A percentile compares a stretch with the other conserved stretches of the same genome.
These are phyloP conservation scores for Nakazawaea molendinolei DNA, from an alignment of 805 yeast species.

Conservation along the genomic window DNA sequence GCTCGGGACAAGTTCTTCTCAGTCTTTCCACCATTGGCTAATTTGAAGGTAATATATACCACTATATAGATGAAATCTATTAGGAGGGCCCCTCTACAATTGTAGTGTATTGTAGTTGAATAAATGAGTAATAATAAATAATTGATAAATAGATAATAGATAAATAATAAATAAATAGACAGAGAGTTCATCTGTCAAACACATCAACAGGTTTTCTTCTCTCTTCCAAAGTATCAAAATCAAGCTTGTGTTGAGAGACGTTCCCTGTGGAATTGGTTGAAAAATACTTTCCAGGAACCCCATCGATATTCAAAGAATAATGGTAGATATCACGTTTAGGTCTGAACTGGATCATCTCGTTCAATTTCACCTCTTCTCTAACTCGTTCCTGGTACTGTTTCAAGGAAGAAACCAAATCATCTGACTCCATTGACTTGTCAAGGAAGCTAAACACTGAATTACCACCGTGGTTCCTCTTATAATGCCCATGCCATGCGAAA, in stretches of 20 bases:
- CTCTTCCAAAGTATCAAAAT: slow-evolving; percentile 22
- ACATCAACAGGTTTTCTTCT: slow-evolving; percentile 25
- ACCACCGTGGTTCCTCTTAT: slow-evolving; percentile 36
- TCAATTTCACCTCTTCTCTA: slow-evolving; percentile 2
- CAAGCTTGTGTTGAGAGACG: slow-evolving; percentile 21
- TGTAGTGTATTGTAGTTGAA: too few relatives aligned
- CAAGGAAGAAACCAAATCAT: not conserved
- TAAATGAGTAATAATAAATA: not conserved
- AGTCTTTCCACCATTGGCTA: too few relatives aligned
- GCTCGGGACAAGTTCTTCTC: too few relatives aligned
- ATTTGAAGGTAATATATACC: too few relatives aligned
- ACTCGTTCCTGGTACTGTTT: slow-evolving; percentile 4
- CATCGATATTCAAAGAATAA: slow-evolving; percentile 17
- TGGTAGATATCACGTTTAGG: slow-evolving; percentile 13
- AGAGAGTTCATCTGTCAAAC: slow-evolving; percentile 6
- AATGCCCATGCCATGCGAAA: slow-evolving; percentile 41
- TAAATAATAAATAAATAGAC: not conserved
- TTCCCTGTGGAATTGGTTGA: slow-evolving; percentile 21
- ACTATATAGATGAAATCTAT: too few relatives aligned
- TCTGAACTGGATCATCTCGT: slow-evolving; percentile 9
- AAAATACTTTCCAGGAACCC: slow-evolving; percentile 22
- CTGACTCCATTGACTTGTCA: not conserved
- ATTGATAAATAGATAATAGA: not conserved
- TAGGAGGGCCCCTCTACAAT: too few relatives aligned
- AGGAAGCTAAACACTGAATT: slow-evolving; percentile 14